These are phyloP conservation scores for Russula olivacea DNA, from an alignment of 768 basidiomycete species.

Conservation along the genomic window DNA sequence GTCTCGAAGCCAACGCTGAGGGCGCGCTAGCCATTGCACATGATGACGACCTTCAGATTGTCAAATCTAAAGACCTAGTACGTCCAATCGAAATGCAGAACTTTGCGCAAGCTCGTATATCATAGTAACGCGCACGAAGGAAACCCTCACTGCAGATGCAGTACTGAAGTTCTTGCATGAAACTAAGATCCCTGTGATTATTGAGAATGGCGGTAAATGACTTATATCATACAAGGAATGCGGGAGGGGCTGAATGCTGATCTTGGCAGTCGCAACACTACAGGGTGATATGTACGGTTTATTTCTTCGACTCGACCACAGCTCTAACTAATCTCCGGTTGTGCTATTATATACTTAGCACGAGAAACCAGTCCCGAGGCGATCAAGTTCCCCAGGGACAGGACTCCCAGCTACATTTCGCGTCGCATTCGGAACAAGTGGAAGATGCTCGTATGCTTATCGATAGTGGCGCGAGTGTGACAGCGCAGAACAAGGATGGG, in stretches of 20 bases:
- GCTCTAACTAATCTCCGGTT: no score
- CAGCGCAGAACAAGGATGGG: not conserved
- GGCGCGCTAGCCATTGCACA: not conserved
- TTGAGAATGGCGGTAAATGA: constrained; percentile 12
- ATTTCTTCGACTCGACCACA: no score
- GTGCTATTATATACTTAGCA: no score
- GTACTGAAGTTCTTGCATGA: constrained; percentile 2
- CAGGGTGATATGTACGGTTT: not conserved
- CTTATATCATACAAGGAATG: not conserved
- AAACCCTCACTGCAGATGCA: not conserved
- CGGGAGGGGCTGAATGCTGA: not conserved
- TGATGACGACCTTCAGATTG: constrained; percentile 11
- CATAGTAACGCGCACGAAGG: not conserved
- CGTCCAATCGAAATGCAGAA: not conserved
- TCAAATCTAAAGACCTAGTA: constrained; percentile 12
- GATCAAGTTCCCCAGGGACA: no score
- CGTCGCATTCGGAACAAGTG: no score
- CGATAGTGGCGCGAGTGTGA: not conserved
- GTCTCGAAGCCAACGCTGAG: not conserved
- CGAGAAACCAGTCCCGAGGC: no score
- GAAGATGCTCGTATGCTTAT: no score
- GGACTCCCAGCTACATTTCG: no score
- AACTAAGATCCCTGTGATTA: not conserved
- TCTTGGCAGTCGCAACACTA: constrained; percentile 1
- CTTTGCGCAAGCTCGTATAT: not conserved